A percentile compares a stretch with the other conserved stretches of the same genome.
phyloP scores from a whole-genome alignment of 208 protist species.

The Herpetomonas muscarum region DNA sequence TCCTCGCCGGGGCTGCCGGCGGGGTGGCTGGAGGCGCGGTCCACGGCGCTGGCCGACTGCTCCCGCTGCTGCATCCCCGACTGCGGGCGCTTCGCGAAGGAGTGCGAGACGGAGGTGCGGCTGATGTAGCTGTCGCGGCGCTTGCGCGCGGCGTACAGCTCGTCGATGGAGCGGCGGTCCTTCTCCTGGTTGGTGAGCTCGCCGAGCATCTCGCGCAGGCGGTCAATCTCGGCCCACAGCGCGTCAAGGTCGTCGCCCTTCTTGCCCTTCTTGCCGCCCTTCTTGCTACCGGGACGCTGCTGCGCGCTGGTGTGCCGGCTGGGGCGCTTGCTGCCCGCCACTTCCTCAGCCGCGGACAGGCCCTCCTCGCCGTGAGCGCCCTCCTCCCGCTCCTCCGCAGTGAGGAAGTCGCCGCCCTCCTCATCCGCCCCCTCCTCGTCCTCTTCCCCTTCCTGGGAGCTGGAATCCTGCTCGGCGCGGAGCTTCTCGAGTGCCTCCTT shows the following conservation, averaged over 20 bases:
- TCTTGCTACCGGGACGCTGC: not conserved
- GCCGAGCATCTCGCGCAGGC: conserved; percentile 52
- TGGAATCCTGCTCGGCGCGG: conserved; percentile 14
- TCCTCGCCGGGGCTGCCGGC: too few species aligned
- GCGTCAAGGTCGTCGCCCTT: conserved; percentile 22
- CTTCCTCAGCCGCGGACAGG: conserved; percentile 6
- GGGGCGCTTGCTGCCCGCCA: not conserved
- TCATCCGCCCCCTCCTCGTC: not conserved
- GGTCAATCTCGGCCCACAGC: conserved; percentile 60
- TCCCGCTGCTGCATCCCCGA: too few species aligned
- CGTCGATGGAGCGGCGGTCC: conserved; percentile 67
- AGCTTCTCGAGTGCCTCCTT: conserved; percentile 27
- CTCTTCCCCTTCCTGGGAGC: not conserved
- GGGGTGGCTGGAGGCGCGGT: too few species aligned
- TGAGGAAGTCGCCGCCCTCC: not conserved
- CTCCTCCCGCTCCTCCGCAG: too few species aligned
- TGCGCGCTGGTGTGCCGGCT: too few species aligned
- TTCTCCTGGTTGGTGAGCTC: conserved; percentile 42
- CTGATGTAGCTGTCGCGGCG: conserved; percentile 15
- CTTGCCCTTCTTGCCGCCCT: conserved; percentile 12
- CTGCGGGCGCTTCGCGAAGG: not conserved
- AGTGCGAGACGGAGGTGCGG: conserved; percentile 3
- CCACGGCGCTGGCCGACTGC: not conserved
- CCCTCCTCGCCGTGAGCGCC: too few species aligned
- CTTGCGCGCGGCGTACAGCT: conserved; percentile 79